Percentiles rank a stretch among this genome's conserved stretches.
Evolutionary conservation across 805 yeast genomes (phyloP).

Genomic region (Komagataella kurtzmanii): DNA sequence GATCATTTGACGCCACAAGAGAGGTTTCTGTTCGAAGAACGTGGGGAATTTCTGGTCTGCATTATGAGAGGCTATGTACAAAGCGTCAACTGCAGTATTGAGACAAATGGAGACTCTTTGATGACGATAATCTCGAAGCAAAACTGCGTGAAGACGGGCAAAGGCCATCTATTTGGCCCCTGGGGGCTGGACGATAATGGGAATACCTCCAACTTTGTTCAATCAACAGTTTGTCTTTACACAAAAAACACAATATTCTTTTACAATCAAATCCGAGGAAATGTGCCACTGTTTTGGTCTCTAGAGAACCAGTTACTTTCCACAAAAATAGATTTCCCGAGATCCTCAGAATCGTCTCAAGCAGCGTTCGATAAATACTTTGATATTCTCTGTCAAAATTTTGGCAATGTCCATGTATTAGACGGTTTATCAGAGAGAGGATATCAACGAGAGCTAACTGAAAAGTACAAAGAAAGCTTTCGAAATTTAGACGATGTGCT

Average conservation of each 20-base stretch:
- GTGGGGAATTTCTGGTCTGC: slow-evolving; percentile 30
- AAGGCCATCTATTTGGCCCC: slow-evolving; percentile 36
- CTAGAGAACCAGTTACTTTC: slow-evolving; percentile 28
- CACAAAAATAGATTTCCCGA: slow-evolving; percentile 31
- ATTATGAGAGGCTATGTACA: slow-evolving; percentile 36
- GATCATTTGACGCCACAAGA: slow-evolving; percentile 27
- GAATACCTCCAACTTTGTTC: slow-evolving; percentile 35
- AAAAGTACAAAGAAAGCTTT: slow-evolving; percentile 17
- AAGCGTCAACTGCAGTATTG: slow-evolving; percentile 19
- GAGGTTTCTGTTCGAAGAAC: slow-evolving; percentile 23
- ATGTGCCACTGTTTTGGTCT: slow-evolving; percentile 44
- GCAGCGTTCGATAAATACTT: slow-evolving; percentile 39
- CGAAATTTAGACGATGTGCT: slow-evolving; percentile 3
- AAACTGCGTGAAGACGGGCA: slow-evolving; percentile 23
- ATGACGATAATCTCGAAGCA: slow-evolving; percentile 40
- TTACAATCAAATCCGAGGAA: slow-evolving; percentile 34
- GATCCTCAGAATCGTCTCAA: slow-evolving; percentile 39
- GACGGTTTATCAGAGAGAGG: slow-evolving; percentile 28
- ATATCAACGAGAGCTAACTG: slow-evolving; percentile 31
- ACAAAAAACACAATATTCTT: slow-evolving; percentile 26
- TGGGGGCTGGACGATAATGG: slow-evolving; percentile 48
- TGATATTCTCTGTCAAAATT: slow-evolving; percentile 30
- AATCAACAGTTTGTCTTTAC: slow-evolving; percentile 35
- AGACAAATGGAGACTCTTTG: slow-evolving; percentile 13
- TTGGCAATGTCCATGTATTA: slow-evolving; percentile 35